Evolutionary conservation across 169 alveolate genomes (phyloP).

Genomic region (Plasmodium ovale): DNA sequence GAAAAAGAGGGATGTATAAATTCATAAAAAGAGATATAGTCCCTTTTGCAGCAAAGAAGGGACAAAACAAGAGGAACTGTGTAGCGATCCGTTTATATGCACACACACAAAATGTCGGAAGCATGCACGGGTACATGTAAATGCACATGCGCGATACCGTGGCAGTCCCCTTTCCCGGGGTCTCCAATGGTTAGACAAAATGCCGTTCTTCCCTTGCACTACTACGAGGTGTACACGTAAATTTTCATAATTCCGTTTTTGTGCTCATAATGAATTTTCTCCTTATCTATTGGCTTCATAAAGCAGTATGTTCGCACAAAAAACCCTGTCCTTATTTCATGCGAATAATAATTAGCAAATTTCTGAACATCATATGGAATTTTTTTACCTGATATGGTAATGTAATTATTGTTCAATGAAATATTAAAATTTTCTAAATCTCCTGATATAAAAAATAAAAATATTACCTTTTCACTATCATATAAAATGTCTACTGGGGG

Average conservation of each 20-base stretch:
- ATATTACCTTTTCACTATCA: conserved; percentile 62
- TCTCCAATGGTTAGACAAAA: no score
- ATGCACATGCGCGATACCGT: background rate
- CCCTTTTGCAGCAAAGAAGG: no score
- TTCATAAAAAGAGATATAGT: no score
- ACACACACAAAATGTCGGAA: conserved; percentile 6
- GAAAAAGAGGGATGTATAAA: no score
- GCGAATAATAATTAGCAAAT: conserved; percentile 34
- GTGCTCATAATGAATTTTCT: conserved; percentile 39
- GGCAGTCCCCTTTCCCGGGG: no score
- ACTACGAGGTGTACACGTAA: background rate
- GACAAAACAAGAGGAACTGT: no score
- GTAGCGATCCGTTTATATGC: conserved; percentile 1
- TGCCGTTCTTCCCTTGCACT: background rate
- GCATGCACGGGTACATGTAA: background rate
- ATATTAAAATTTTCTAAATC: conserved; percentile 47
- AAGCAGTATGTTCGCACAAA: conserved; percentile 40
- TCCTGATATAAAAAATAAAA: conserved; percentile 70
- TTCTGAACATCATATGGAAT: conserved; percentile 43
- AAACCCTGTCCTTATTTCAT: conserved; percentile 70
- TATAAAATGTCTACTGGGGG: conserved; percentile 71
- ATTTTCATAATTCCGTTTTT: conserved; percentile 63
- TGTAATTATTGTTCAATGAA: conserved; percentile 33
- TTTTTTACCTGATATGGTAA: conserved; percentile 72
- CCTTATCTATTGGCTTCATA: conserved; percentile 42